These are phyloP conservation scores for Emericellopsis terricola DNA, from an alignment of 495 filamentous ascomycete species.

Conservation along the genomic window DNA sequence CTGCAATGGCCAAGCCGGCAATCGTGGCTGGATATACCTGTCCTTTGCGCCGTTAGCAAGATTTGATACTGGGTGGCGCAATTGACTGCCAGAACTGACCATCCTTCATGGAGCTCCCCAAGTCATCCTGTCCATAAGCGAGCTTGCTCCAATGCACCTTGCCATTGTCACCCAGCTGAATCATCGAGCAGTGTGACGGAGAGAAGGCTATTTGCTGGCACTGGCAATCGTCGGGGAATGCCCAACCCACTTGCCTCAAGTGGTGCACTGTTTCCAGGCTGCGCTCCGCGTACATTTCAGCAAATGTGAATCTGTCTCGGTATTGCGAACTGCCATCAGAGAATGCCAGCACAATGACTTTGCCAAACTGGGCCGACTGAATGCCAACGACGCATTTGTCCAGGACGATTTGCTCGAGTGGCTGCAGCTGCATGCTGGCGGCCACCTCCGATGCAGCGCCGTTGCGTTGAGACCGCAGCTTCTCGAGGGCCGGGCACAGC, in stretches of 20 bases:
- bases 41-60: no score
- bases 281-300: constrained; percentile 39
- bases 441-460: constrained; percentile 25
- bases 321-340: constrained; percentile 66
- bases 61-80: constrained; percentile 2
- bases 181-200: constrained; percentile 51
- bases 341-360: constrained; percentile 45
- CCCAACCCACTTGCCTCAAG: constrained; percentile 54
- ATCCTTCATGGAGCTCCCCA: constrained; percentile 17
- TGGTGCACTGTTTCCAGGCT: constrained; percentile 45
- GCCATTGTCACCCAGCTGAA: constrained; percentile 45
- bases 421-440: constrained; percentile 38
- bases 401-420: constrained; percentile 43
- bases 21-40: constrained; percentile 16
- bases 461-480: constrained; percentile 46
- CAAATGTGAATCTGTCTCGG: constrained; percentile 53
- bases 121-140: constrained; percentile 30
- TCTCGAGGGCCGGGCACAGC: constrained; percentile 57
- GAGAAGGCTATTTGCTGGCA: constrained; percentile 47
- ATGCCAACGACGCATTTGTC: constrained; percentile 53
- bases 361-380: constrained; percentile 45
- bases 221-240: constrained; percentile 33
- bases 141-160: constrained; percentile 44
- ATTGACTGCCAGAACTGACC: no score
- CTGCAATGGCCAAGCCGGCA: constrained; percentile 18